Conservation (phyloP, 257 asterid genomes). For the Solanum phureja region DNA sequence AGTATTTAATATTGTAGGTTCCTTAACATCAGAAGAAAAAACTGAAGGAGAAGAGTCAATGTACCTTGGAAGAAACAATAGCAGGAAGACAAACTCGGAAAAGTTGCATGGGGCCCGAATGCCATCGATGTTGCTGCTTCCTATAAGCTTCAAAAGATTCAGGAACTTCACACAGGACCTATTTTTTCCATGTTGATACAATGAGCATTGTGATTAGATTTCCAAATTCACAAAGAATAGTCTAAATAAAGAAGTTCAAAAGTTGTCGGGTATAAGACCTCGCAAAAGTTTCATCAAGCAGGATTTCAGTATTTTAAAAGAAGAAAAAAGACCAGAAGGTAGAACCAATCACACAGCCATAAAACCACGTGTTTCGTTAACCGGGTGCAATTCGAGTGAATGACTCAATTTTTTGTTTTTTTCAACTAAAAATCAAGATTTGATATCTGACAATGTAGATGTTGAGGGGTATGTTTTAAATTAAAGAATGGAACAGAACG, state of each 20-base stretch:
- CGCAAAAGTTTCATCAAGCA: neutral
- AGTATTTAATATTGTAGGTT: neutral
- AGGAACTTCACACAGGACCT: conserved; percentile 69
- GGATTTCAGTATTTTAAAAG: neutral
- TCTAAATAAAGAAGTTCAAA: neutral
- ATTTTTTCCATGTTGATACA: neutral
- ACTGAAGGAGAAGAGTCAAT: neutral
- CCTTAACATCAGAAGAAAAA: neutral
- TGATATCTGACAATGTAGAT: neutral
- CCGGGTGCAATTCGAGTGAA: neutral
- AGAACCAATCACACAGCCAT: neutral
- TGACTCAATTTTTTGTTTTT: neutral
- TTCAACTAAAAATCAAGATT: neutral
- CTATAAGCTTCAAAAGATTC: conserved; percentile 69
- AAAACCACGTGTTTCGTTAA: neutral
- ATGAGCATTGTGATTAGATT: neutral
- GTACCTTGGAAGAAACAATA: conserved; percentile 50
- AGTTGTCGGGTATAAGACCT: neutral
- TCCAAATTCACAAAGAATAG: neutral
- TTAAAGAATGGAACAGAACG: neutral
- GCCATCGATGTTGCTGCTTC: conserved; percentile 78
- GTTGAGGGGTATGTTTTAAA: neutral
- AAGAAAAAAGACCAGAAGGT: neutral
- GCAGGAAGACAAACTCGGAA: conserved; percentile 60
- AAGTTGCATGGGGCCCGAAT: conserved; percentile 79